These are phyloP conservation scores for Prunus padus DNA, from an alignment of 306 rosid genomes.

Conservation along the genomic window DNA sequence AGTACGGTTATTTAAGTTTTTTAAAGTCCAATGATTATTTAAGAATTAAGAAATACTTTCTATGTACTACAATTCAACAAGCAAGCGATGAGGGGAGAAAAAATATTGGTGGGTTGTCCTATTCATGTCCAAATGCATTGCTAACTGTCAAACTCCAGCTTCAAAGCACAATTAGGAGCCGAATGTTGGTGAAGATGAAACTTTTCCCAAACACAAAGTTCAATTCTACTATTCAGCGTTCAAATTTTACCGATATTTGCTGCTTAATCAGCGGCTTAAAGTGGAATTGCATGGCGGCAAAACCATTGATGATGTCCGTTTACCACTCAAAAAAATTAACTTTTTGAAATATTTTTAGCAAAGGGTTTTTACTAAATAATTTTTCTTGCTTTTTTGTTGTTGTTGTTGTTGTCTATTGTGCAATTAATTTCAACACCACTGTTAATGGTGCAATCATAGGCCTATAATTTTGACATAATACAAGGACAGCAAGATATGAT, in stretches of 20 bases:
- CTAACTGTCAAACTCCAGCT: neutral
- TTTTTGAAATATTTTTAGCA: neutral
- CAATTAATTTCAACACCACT: neutral
- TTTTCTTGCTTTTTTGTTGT: neutral
- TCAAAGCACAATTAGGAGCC: neutral
- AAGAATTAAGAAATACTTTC: no score
- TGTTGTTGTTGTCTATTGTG: neutral
- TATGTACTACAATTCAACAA: neutral
- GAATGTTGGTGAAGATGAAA: neutral
- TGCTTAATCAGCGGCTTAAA: constrained; percentile 23
- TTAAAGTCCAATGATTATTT: no score
- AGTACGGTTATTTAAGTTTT: no score
- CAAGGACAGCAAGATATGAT: constrained; percentile 16
- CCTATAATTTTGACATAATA: constrained; percentile 23
- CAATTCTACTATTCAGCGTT: neutral
- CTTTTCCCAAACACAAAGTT: constrained; percentile 6
- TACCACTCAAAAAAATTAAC: neutral
- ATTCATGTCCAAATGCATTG: neutral
- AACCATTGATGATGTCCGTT: neutral
- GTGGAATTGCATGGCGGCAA: constrained; percentile 11
- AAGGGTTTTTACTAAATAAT: neutral
- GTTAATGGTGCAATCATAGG: constrained; percentile 24
- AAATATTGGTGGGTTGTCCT: neutral
- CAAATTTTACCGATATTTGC: neutral
- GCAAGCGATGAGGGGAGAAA: neutral